Percentiles rank a stretch among this genome's conserved stretches.
phyloP scores from a whole-genome alignment of 805 yeast species.

The Cyberlindnera bimundalis region DNA sequence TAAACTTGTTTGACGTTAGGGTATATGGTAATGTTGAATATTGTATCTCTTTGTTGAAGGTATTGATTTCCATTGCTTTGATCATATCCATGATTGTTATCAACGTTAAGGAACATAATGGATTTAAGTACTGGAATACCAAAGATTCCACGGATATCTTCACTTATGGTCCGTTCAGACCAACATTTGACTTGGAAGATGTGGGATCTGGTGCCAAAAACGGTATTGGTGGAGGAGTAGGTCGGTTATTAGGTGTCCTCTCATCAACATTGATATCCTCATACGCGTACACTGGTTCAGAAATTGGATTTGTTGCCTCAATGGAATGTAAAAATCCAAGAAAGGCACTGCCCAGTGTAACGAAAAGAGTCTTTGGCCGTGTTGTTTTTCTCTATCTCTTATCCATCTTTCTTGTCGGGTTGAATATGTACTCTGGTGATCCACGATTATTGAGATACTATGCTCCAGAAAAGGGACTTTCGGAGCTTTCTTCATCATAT shows the following conservation, averaged over 20 bases:
- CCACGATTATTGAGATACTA: slow-evolving; percentile 62
- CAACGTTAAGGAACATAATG: slow-evolving; percentile 49
- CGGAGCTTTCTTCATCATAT: slow-evolving; percentile 9
- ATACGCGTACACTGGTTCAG: slow-evolving; percentile 80
- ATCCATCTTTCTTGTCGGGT: slow-evolving; percentile 64
- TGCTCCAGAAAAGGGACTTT: slow-evolving; percentile 15
- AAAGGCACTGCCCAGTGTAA: slow-evolving; percentile 71
- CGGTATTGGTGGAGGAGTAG: slow-evolving; percentile 61
- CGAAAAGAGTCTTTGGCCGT: slow-evolving; percentile 70
- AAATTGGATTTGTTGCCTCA: slow-evolving; percentile 78
- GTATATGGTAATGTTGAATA: slow-evolving; percentile 75
- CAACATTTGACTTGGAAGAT: slow-evolving; percentile 65
- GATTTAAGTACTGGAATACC: slow-evolving; percentile 67
- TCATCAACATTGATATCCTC: slow-evolving; percentile 63
- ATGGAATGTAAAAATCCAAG: slow-evolving; percentile 85
- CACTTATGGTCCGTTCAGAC: slow-evolving; percentile 71
- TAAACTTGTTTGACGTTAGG: slow-evolving; percentile 66
- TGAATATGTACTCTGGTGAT: slow-evolving; percentile 75
- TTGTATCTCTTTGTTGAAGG: slow-evolving; percentile 53
- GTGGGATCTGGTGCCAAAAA: slow-evolving; percentile 47
- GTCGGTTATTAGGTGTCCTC: slow-evolving; percentile 57
- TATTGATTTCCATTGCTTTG: slow-evolving; percentile 48
- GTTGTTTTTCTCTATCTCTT: slow-evolving; percentile 62
- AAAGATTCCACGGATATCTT: slow-evolving; percentile 43
- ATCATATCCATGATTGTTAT: slow-evolving; percentile 63